Base-by-base conservation (phyloP, 768 basidiomycete genomes). In the Tylopilus rubrobrunneus region DNA sequence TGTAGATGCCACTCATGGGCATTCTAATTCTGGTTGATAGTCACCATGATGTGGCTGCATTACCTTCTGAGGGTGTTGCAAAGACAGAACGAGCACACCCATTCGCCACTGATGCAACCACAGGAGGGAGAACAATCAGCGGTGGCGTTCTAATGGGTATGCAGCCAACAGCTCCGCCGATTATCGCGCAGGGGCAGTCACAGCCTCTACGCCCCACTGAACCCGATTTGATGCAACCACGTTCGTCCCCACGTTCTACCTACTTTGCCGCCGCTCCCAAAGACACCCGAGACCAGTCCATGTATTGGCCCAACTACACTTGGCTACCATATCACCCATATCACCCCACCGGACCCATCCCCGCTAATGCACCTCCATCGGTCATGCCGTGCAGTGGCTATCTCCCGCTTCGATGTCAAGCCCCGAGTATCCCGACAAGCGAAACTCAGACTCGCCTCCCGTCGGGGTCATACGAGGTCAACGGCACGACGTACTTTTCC, bases 131-230 rank as follows among this genome's bases (percentile, higher is more conserved):
- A 43, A 62, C 59, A 45, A 73, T 65, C 55, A 61, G 58, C 28
- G 52, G 67, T 25, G 68, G 64, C 50, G 60, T 68, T 50, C 51
- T 60, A 50, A 58, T 64, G 57, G 42, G 54, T 36, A 40, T 17
- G 21, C 56, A 55, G 44, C 25, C 49, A 12, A 48, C 56, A 51
- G 56, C 62, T 50, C 62, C 56, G 48, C 56, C 44, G 29, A 17
- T 33, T 10, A 19, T 28, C 34, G 23, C 17, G 8, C 53, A 57
- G 46, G 41, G 34, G 8, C 45, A 36, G 39, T 17, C 29, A 14
- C 47, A 51, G n/a, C 58, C 63, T 34, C 70, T 69, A 49, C 71
- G 56, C 25, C 68, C 69, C 52, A 63, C 68, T 27, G 72, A 73
- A 49, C 66, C 71, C 4, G 60, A 58, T 27, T 66, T 65, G 19